Conservation (phyloP, 2,329 filamentous ascomycete genomes). For the Ceratocystis alfenasii region DNA sequence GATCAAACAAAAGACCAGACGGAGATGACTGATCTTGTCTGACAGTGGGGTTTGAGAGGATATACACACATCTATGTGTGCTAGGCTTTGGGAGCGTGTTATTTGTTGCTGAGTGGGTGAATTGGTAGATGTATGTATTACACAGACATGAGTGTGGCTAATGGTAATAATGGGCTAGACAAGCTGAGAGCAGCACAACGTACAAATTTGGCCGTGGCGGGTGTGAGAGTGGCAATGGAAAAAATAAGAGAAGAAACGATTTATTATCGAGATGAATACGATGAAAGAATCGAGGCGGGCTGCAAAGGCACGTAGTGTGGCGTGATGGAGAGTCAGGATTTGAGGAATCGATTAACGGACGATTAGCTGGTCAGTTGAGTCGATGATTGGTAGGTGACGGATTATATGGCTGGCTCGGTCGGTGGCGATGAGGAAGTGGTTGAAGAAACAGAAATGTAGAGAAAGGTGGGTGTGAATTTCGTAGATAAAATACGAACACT, state of each 20-base stretch:
- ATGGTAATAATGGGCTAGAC: neutral
- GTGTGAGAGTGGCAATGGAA: constrained; percentile 1
- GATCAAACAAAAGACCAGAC: constrained; percentile 9
- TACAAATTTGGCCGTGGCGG: neutral
- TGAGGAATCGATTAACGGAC: neutral
- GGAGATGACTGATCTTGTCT: neutral
- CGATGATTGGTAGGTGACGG: neutral
- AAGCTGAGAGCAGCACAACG: neutral
- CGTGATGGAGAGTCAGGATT: neutral
- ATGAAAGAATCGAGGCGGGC: neutral
- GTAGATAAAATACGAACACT: neutral
- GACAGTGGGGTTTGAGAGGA: neutral
- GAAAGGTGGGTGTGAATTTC: constrained; percentile 18
- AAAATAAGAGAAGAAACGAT: neutral
- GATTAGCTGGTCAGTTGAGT: neutral
- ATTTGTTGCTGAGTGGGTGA: no score
- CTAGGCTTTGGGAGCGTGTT: no score
- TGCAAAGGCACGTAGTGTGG: neutral
- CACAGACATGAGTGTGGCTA: no score
- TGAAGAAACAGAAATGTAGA: constrained; percentile 14
- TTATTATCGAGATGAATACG: neutral
- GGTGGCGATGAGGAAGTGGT: constrained; percentile 1
- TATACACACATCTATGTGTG: no score
- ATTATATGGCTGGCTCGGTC: neutral
- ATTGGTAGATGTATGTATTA: no score